Base-by-base conservation (phyloP, 768 basidiomycete species). In the Sarcodon sp. region DNA sequence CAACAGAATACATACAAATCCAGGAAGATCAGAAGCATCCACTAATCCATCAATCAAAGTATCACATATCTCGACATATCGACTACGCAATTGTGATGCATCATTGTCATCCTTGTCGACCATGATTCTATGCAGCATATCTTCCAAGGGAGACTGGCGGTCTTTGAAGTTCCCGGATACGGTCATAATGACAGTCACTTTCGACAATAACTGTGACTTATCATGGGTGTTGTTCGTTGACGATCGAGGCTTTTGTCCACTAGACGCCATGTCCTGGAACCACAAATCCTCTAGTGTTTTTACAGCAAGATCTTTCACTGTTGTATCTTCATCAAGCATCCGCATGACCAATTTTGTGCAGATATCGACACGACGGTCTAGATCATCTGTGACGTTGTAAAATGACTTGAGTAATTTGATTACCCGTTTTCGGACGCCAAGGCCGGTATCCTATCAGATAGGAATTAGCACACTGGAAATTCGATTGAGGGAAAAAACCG, bases 371-470 rank as follows among this genome's bases (percentile, higher is more conserved):
- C 77, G 76, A 33, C 80, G 75, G 11, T 61, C 57, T 34, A 71
- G 67, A 46, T 83, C 77, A 12, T 76, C 69, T 2, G 80, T 78
- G 15, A 80, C 75, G 1, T 63, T 56, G 58, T 93, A 93, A 54
- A 91, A 86, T 0, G 79, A 74, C 61, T 85, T 88, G 35, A 99
- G 72, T 1, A 99, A 69, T 66, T 94, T 98, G 69, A 99, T 88
- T 47, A 98, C 94, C 3, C 94, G 80, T 61, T 97, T 97, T 32
- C 96, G 75, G 4, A 99, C 96, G 33, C 81, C 80, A 13, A 98
- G 72, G 5, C 96, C 94, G 46, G 93, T 86, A 60, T 99, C 96
- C 94, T 97, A 53, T 34, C 8, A 27, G 21, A 41, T 43, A 16
- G 54, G 34, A 49, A 45, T 13, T 37, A n/a, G 4, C 15, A 39